Evolutionary conservation across 768 basidiomycete genomes (phyloP).

Genomic region (Podaxis sp.): DNA sequence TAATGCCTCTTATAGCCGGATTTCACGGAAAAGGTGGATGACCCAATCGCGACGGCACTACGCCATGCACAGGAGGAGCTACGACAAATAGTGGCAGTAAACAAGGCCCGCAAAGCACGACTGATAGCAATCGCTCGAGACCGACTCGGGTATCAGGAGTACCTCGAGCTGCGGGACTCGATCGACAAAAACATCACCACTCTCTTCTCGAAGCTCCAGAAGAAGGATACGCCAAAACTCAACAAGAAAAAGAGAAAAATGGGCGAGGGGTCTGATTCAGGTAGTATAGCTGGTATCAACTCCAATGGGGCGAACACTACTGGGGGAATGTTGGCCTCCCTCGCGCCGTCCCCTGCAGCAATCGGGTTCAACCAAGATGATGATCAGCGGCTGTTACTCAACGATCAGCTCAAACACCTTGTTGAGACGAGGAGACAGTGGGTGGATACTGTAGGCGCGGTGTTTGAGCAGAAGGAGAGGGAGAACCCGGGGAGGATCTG

Average conservation of each 20-base stretch:
- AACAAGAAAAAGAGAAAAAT: slow-evolving; percentile 75
- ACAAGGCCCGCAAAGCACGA: slow-evolving; percentile 77
- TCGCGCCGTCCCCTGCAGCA: slow-evolving; percentile 63
- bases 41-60: slow-evolving; percentile 88
- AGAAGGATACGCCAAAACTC: slow-evolving; percentile 72
- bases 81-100: slow-evolving; percentile 68
- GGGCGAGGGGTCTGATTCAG: slow-evolving; percentile 22
- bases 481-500: slow-evolving; percentile 64
- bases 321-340: slow-evolving; percentile 24
- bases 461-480: slow-evolving; percentile 73
- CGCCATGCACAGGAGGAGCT: slow-evolving; percentile 85
- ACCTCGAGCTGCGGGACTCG: slow-evolving; percentile 76
- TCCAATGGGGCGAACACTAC: slow-evolving; percentile 23
- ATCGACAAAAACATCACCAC: slow-evolving; percentile 81
- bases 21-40: slow-evolving; percentile 78
- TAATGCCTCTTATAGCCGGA: slow-evolving; percentile 49
- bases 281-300: slow-evolving; percentile 20
- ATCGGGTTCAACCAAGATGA: slow-evolving; percentile 68
- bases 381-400: slow-evolving; percentile 55
- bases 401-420: slow-evolving; percentile 64
- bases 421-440: slow-evolving; percentile 76
- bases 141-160: slow-evolving; percentile 89
- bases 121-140: slow-evolving; percentile 76
- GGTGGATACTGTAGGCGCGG: slow-evolving; percentile 69
- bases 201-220: slow-evolving; percentile 75